Percentiles rank a stretch among this genome's conserved stretches.
Evolutionary conservation across 1,284 basidiomycete genomes (phyloP).

Genomic region (Vanrija sp.): DNA sequence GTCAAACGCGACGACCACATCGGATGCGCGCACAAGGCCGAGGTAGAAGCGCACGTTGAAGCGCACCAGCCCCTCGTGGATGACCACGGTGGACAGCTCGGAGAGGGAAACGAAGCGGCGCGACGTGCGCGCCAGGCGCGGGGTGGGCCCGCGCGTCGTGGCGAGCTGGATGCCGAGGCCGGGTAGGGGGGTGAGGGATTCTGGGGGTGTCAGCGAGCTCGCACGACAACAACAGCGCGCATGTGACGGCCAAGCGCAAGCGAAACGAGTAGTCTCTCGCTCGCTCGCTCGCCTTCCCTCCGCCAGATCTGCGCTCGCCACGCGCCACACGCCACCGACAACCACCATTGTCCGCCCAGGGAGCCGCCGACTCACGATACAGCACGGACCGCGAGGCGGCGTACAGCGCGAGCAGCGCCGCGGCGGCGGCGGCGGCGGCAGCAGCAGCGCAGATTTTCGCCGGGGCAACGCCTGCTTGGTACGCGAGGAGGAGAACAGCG

Average conservation of each 20-base stretch:
- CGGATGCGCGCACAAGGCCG: conserved; percentile 22
- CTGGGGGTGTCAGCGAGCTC: conserved; percentile 21
- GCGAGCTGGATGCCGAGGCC: conserved; percentile 60
- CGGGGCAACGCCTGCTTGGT: background rate
- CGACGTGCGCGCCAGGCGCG: conserved; percentile 12
- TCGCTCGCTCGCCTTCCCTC: too few species aligned
- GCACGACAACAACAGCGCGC: too few species aligned
- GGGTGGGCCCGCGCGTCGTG: conserved; percentile 50
- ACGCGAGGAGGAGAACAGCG: background rate
- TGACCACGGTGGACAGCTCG: conserved; percentile 31
- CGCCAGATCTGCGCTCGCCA: too few species aligned
- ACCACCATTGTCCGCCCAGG: too few species aligned
- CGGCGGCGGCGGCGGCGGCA: background rate
- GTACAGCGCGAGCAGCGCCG: background rate
- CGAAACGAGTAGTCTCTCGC: too few species aligned
- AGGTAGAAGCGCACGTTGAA: conserved; percentile 40
- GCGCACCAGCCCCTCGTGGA: conserved; percentile 37
- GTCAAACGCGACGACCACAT: conserved; percentile 28
- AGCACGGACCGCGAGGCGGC: conserved; percentile 1
- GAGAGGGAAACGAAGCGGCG: conserved; percentile 30
- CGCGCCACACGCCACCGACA: background rate
- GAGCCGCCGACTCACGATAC: conserved; percentile 10
- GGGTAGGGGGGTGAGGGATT: conserved; percentile 42
- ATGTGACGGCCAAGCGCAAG: too few species aligned
- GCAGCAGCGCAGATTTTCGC: too few species aligned